phyloP scores from a whole-genome alignment of 2,329 filamentous ascomycete species.

The Nigrospora osmanthi region DNA sequence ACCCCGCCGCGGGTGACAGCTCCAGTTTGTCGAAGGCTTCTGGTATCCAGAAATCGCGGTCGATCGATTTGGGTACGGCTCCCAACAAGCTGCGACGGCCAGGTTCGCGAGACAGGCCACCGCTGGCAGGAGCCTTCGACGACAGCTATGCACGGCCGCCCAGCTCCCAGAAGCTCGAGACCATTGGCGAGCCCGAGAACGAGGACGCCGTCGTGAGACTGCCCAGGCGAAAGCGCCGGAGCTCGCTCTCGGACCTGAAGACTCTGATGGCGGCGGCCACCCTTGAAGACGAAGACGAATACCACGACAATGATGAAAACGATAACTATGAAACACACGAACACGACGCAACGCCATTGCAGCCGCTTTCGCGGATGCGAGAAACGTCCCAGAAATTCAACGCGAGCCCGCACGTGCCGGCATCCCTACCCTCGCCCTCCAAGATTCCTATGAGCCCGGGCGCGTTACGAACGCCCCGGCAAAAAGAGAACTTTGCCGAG shows the following conservation, averaged over 20 bases:
- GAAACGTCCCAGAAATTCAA: constrained; percentile 50
- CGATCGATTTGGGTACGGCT: constrained; percentile 61
- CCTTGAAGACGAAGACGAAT: constrained; percentile 31
- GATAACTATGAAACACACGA: too few species aligned
- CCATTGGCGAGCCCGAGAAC: constrained; percentile 49
- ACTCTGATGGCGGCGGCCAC: constrained; percentile 56
- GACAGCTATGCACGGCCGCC: constrained; percentile 42
- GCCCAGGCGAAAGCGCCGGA: constrained; percentile 75
- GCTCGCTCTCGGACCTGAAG: constrained; percentile 82
- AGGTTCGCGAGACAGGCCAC: constrained; percentile 51
- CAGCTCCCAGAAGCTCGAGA: constrained; percentile 52
- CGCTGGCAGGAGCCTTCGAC: constrained; percentile 55
- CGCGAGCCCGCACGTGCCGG: constrained; percentile 34
- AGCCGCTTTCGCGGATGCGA: constrained; percentile 44
- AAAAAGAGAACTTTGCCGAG: constrained; percentile 38
- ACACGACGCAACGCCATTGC: constrained; percentile 18
- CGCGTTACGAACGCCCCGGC: constrained; percentile 32
- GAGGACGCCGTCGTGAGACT: constrained; percentile 30
- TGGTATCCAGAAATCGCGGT: constrained; percentile 59
- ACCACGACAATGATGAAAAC: constrained; percentile 20
- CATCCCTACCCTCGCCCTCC: constrained; percentile 27
- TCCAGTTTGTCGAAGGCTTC: constrained; percentile 60
- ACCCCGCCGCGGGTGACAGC: constrained; percentile 49
- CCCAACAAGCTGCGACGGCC: constrained; percentile 44
- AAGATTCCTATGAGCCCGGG: constrained; percentile 45